Evolutionary conservation across 768 basidiomycete genomes (phyloP), one percentile per base, ranked within the genome.

Genomic region (Leccinum olivaceopallidum): DNA sequence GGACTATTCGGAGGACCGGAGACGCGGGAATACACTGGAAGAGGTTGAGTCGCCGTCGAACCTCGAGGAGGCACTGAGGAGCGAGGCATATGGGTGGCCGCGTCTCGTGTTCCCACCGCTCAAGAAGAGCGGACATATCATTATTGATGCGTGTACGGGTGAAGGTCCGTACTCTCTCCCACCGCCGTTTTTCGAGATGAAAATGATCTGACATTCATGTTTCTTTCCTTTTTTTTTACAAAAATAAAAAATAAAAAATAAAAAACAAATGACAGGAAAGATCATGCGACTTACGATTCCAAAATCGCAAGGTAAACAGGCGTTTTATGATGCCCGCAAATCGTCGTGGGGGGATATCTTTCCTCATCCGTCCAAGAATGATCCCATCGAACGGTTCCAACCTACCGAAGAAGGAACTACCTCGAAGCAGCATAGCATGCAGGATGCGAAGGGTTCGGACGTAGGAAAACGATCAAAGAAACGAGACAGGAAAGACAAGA

Each of bases 301-400:
- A 0, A 94, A 86, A 66, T 95, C 93, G 2, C 95, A 95, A 76
- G 95, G 95, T n/a, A 95, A 94, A 73, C 95, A 98, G 67, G 82
- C 85, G 0, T 99, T 86, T 71, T 94, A 98, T 70, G 97, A 98
- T 72, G 95, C 95, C 3, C 87, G 95, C 37, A 98, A 98, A 76
- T 87, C 92, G 0, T 76, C 75, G 10, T 98, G 96, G 95, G 97
- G 97, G 20, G 97, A 98, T 71, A 79, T 93, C 24, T 98, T 98
- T 75, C 97, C 97, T 22, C 95, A 98, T 69, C 75, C 79, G 18
- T 85, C 94, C 5, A 95, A 94, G 75, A 92, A 90, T 69, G 69
- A 79, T 6, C 86, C 90, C 0, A 85, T 90, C 58, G 84, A 87
- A 63, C 85, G 89, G 4, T 76, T 79, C 67, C 79, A 82, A 66